Conservation (phyloP, 495 filamentous ascomycete species). For the Aspergillus haitiensis region DNA sequence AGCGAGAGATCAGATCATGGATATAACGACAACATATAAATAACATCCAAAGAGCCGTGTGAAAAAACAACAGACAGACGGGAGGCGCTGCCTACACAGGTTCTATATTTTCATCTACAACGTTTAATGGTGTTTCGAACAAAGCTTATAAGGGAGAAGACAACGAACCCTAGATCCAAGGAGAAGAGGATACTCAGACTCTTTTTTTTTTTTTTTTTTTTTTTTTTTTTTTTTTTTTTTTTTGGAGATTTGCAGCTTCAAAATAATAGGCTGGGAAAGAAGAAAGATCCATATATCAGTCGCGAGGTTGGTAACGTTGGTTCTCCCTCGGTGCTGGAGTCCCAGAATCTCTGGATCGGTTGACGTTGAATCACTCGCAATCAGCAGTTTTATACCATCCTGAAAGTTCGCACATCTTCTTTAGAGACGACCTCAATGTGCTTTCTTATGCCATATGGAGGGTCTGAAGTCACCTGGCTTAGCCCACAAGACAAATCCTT, state of each 20-base stretch:
- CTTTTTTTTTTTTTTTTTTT: constrained; percentile 28
- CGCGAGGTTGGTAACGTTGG: constrained; percentile 37
- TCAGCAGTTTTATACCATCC: constrained; percentile 25
- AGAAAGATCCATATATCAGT: constrained; percentile 42
- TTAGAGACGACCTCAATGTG: constrained; percentile 19
- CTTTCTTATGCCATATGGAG: constrained; percentile 26
- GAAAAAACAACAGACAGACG: constrained; percentile 41
- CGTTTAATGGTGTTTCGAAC: too few relatives aligned
- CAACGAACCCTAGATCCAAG: constrained; percentile 36
- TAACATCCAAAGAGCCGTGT: constrained; percentile 41
- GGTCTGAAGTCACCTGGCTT: constrained; percentile 9
- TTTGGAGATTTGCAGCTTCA: constrained; percentile 29
- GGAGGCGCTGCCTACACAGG: constrained; percentile 40
- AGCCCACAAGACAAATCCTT: background rate
- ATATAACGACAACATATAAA: constrained; percentile 28
- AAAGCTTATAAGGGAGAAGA: background rate
- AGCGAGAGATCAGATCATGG: too few relatives aligned
- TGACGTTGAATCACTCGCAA: constrained; percentile 28
- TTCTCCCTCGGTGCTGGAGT: constrained; percentile 24
- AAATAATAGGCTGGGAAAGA: constrained; percentile 36
- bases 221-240: constrained; percentile 37
- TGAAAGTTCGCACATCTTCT: constrained; percentile 17
- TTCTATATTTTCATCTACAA: constrained; percentile 19
- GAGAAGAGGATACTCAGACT: constrained; percentile 43
- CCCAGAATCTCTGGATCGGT: constrained; percentile 39